These are phyloP conservation scores for Pleomassaria siparia DNA, from an alignment of 2,329 filamentous ascomycete species.

Conservation along the genomic window DNA sequence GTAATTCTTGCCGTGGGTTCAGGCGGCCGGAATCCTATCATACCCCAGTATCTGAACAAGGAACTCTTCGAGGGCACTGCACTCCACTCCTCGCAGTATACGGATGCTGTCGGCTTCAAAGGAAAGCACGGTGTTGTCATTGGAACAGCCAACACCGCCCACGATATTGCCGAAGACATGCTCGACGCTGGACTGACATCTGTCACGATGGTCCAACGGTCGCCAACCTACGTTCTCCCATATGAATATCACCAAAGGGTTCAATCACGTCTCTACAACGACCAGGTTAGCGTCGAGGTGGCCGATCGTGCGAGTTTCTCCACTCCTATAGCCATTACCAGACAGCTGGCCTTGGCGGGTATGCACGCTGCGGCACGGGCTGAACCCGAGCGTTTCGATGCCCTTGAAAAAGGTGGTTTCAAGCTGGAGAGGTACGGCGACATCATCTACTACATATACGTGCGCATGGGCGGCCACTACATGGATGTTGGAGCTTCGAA, in stretches of 20 bases:
- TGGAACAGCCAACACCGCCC: conserved; percentile 48
- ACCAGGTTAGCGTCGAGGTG: not conserved
- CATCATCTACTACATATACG: conserved; percentile 25
- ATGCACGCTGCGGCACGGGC: not conserved
- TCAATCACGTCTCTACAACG: conserved; percentile 8
- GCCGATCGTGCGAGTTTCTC: not conserved
- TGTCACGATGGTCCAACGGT: conserved; percentile 46
- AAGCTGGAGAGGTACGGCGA: conserved; percentile 41
- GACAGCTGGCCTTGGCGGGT: not conserved
- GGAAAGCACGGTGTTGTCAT: conserved; percentile 45
- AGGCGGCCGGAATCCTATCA: not conserved
- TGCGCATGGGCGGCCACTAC: conserved; percentile 45
- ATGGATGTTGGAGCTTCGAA: conserved; percentile 43
- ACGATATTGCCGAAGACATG: conserved; percentile 49
- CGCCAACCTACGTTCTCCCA: conserved; percentile 26
- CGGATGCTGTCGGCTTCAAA: conserved; percentile 28
- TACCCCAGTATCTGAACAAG: conserved; percentile 13
- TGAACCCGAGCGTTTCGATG: conserved; percentile 28
- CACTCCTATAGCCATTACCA: not conserved
- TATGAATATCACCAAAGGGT: conserved; percentile 1
- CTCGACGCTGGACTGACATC: conserved; percentile 35
- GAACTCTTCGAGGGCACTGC: conserved; percentile 16
- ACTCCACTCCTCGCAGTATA: conserved; percentile 40
- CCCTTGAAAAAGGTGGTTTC: conserved; percentile 42
- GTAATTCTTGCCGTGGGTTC: not conserved